phyloP scores from a whole-genome alignment of 2,329 filamentous ascomycete genomes.

The Sclerotinia trifoliorum region DNA sequence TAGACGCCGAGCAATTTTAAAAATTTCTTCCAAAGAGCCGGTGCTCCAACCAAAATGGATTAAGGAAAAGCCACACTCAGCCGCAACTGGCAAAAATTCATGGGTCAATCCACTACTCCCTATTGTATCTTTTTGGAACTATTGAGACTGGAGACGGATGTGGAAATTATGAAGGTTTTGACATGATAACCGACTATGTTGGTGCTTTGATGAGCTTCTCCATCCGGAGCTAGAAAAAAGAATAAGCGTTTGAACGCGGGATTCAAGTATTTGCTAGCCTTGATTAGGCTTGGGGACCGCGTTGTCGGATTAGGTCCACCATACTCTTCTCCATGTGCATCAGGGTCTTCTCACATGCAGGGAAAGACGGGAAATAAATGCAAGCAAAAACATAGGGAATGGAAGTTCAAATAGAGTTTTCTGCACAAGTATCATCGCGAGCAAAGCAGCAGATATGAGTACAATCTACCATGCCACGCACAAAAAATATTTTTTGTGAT shows the following conservation, averaged over 20 bases:
- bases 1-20: neutral
- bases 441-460: neutral
- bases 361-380: neutral
- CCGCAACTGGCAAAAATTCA: neutral
- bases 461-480: neutral
- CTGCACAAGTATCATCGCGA: neutral
- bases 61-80: constrained; percentile 9
- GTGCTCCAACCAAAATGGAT: neutral
- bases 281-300: neutral
- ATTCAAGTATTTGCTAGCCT: neutral
- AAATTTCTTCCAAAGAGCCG: neutral
- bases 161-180: constrained; percentile 10
- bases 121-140: neutral
- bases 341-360: neutral
- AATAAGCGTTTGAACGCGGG: neutral
- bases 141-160: neutral
- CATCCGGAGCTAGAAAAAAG: neutral
- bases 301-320: neutral
- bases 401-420: no score
- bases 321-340: neutral
- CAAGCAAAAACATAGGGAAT: neutral
- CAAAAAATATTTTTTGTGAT: neutral
- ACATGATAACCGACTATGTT: neutral
- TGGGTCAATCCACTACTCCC: neutral
- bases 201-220: neutral